Base-by-base conservation (phyloP, 352 stramenopile species). In the Globisporangium takayamanum region DNA sequence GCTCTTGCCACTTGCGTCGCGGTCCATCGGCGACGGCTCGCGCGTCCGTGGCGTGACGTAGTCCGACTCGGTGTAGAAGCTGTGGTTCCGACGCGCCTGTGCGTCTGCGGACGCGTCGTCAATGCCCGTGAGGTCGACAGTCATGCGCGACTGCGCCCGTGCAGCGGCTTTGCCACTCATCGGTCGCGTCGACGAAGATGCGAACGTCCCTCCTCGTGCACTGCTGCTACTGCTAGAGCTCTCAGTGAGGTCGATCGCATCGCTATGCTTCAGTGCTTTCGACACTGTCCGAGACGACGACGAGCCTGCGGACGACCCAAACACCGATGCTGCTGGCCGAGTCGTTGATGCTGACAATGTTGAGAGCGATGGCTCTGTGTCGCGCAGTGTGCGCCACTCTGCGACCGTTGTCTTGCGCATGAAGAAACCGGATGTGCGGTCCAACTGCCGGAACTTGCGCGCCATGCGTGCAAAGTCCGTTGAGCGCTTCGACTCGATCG, bases 31-130 rank as follows among this genome's bases (percentile, higher is more conserved):
- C 12, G 59, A 69, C 26, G 62, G 49, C 25, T 64, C 58, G 37
- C 52, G 69, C 22, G 50, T 67, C 26, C 55, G 53, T n/a, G 65
- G 50, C 18, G 55, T 49, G 4, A 64, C 61, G 12, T 83, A 85
- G 37, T 86, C 74, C 52, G 79, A 74, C 64, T 93, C 80, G 6
- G 69, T 72, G 46, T 92, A 93, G 33, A 93, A 93, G 18, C 72
- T 88, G 48, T 93, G 81, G 4, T 74, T 73, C 49, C 77, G 86
- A 61, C 83, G 76, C 36, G 76, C 68, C 36, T 74, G 36, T 62
- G 69, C 22, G 57, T 78, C 25, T 41, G 59, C 48, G 36, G 81
- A 68, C 6, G 57, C 70, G 66, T 78, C 64, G 3, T 68, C 64
- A 22, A 78, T 46, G 15, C 74, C 77, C 53, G 68, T 77, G 8